Percentiles rank a stretch among this genome's conserved stretches.
These are phyloP conservation scores for Tylopilus intermedius DNA, from an alignment of 768 basidiomycete genomes.

Conservation along the genomic window DNA sequence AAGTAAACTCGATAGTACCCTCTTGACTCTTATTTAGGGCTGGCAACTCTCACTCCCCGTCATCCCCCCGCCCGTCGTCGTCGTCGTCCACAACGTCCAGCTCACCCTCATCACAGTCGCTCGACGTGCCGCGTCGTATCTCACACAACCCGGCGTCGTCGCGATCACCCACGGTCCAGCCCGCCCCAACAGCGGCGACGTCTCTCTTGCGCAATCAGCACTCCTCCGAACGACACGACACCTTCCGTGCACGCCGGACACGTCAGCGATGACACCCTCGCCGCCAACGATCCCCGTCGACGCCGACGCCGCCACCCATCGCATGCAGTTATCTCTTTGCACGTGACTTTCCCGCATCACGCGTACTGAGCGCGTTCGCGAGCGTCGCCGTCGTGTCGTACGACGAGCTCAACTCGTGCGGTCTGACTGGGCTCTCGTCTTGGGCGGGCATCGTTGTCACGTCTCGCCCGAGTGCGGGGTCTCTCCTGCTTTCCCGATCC, in stretches of 20 bases:
- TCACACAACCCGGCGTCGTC: conserved; percentile 3
- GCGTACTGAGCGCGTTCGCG: conserved; percentile 6
- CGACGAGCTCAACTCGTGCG: background rate
- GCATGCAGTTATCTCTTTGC: conserved; percentile 20
- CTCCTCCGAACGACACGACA: background rate
- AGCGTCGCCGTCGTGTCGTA: conserved; percentile 6
- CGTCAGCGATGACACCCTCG: conserved; percentile 1
- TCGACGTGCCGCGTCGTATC: background rate
- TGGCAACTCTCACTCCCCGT: conserved; percentile 24
- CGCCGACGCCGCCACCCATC: conserved; percentile 6
- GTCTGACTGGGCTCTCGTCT: background rate
- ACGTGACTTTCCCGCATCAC: conserved; percentile 21
- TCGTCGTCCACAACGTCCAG: background rate
- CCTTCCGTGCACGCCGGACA: background rate
- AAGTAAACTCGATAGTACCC: background rate
- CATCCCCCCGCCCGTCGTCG: background rate
- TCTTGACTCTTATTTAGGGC: conserved; percentile 33
- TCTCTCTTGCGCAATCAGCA: conserved; percentile 2
- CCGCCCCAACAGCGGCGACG: background rate
- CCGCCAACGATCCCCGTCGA: conserved; percentile 13
- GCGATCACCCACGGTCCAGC: conserved; percentile 15
- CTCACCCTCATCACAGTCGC: background rate
- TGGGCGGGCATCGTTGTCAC: background rate
- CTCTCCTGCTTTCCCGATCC: conserved; percentile 5
- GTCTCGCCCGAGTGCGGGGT: background rate